Evolutionary conservation across 164 flowering plant genomes (phyloP).

Genomic region (Kingdonia uniflora): DNA sequence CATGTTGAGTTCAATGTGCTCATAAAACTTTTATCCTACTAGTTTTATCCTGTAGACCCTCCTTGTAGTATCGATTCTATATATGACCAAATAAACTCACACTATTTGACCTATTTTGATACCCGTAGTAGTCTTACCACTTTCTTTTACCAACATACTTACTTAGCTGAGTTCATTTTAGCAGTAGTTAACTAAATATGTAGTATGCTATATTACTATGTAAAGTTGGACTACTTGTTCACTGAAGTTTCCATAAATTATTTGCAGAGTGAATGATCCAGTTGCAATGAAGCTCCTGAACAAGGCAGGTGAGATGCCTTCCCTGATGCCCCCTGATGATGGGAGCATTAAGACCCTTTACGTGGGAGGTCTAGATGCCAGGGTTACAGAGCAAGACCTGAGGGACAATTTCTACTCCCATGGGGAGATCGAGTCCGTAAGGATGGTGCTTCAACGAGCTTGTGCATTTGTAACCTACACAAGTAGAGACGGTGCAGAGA

Average conservation of each 20-base stretch:
- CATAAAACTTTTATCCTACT: no score
- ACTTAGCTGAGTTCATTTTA: no score
- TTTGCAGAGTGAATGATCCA: slow-evolving; percentile 85
- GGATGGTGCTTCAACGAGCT: slow-evolving; percentile 69
- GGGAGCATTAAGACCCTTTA: slow-evolving; percentile 89
- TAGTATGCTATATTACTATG: no score
- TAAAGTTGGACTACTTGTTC: no score
- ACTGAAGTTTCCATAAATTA: background rate
- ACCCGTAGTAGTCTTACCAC: no score
- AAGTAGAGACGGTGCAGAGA: slow-evolving; percentile 90
- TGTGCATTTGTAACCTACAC: slow-evolving; percentile 97
- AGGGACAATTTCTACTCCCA: slow-evolving; percentile 83
- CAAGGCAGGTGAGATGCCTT: slow-evolving; percentile 95
- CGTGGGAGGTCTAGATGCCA: slow-evolving; percentile 81
- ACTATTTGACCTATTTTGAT: no score
- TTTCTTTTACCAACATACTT: no score
- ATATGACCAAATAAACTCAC: no score
- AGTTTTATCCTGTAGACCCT: no score
- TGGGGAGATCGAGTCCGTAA: slow-evolving; percentile 90
- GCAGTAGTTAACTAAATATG: no score
- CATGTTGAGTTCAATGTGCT: no score
- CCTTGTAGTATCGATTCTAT: no score
- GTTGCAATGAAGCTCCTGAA: slow-evolving; percentile 80
- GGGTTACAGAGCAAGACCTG: slow-evolving; percentile 78
- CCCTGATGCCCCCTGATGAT: slow-evolving; percentile 78